Evolutionary conservation across 495 filamentous ascomycete genomes (phyloP), one percentile per base, ranked within the genome.

Genomic region (Penicillium canescens): DNA sequence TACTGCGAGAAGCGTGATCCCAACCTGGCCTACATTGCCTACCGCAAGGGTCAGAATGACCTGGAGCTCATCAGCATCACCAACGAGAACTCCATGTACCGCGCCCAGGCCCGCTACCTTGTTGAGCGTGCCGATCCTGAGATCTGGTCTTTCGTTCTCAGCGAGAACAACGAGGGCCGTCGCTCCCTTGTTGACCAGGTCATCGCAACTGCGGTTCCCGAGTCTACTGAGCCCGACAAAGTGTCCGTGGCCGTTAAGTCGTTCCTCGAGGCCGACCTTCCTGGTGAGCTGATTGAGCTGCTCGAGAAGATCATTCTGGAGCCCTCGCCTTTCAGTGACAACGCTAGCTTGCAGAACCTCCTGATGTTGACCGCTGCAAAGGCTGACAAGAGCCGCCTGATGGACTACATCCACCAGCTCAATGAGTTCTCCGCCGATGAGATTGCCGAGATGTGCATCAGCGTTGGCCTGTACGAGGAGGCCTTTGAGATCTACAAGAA

Each of bases 401-500:
- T 98, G 89, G 89, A 92, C 62, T 99, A 99, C 75, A 92, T 99
- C 59, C 89, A 97, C 65, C 84, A 88, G 52, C 85, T 99, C 37
- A 84, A 87, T 57, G 86, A 86, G 42, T 99, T 96, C 77, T 89
- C 88, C 55, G 86, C 92, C 2, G 88, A 92, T 59, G 95, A 98
- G 66, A 96, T 98, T 65, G 89, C 95, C 3, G 80, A 85, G 59
- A 87, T 96, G 69, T 98, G 94, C 76, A 94, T 97, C 53, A 87
- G 93, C 46, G 90, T 96, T 57, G 93, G 93, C 45, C 81, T 99
- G 56, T 90, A 88, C 66, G 95, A 99, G 73, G 95, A 99, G 74
- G 95, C 95, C 2, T 97, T 99, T 54, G 91, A 98, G 76, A 91
- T 98, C 56, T 96, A 89, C 82, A 98, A 98, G 84, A 98, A 99